A percentile compares a stretch with the other conserved stretches of the same genome.
phyloP scores from a whole-genome alignment of 2,329 filamentous ascomycete species.

The Aspergillus ochraceoroseus region DNA sequence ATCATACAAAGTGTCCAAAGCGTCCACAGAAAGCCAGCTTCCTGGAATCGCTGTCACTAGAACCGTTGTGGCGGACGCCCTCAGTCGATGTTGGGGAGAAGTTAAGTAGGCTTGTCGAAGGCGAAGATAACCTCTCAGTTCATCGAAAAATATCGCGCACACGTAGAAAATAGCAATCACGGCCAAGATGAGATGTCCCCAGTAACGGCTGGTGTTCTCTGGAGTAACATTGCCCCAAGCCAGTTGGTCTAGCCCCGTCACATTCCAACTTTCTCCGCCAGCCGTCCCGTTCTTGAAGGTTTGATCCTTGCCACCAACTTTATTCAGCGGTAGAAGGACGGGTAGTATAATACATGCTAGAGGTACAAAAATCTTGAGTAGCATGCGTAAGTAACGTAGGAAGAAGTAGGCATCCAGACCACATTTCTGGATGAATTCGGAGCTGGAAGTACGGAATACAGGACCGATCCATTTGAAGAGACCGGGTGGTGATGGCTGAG shows the following conservation, averaged over 20 bases:
- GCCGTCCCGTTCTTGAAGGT: constrained; percentile 42
- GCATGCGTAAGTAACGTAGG: constrained; percentile 76
- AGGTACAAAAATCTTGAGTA: constrained; percentile 88
- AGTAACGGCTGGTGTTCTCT: constrained; percentile 64
- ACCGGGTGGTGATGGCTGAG: constrained; percentile 63
- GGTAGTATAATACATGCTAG: constrained; percentile 74
- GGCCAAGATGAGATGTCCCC: constrained; percentile 78
- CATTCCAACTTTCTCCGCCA: constrained; percentile 42
- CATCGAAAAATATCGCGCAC: constrained; percentile 79
- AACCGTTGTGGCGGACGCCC: constrained; percentile 91
- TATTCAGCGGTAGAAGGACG: constrained; percentile 81
- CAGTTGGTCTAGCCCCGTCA: constrained; percentile 71
- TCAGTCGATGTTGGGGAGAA: constrained; percentile 85
- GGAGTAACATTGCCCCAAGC: constrained; percentile 81
- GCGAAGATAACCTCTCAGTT: constrained; percentile 82
- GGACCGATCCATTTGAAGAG: constrained; percentile 52
- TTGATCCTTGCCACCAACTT: constrained; percentile 62
- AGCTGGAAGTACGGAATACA: constrained; percentile 64
- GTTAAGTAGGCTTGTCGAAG: constrained; percentile 92
- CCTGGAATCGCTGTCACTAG: constrained; percentile 83
- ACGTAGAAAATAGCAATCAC: constrained; percentile 75
- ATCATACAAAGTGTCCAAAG: constrained; percentile 79
- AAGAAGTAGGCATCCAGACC: constrained; percentile 98
- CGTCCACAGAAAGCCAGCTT: constrained; percentile 83
- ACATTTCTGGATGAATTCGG: constrained; percentile 89